Base-by-base conservation (phyloP, 257 asterid species). In the Salvia hispanica region DNA sequence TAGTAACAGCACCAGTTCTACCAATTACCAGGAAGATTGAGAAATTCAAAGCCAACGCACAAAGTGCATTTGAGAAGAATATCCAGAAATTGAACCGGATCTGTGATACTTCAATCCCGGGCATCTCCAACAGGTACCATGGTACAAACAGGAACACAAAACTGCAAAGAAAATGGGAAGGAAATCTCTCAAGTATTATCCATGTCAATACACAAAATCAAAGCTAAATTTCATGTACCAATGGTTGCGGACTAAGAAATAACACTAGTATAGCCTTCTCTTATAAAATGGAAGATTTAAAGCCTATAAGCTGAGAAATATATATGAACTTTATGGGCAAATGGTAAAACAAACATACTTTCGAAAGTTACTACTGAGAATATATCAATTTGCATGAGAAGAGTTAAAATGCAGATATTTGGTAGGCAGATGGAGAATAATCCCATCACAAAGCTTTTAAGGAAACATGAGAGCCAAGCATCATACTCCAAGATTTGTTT, bases 1-100 rank as follows among this genome's bases (percentile, higher is more conserved):
- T 79, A 28, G 99, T 95, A 72, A 95, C 98, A 36, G 99, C 99
- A 65, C 99, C 88, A 16, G 99, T 95, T 91, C 99, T 87, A 79
- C 98, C 99, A 58, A 91, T 87, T 33, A 86, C 99, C 70, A 89
- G 79, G 79, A 95, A 91, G 74, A 95, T 91, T 63, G 98, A 91
- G 84, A 95, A 87, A 81, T 95, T 95, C 85, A 95, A 85, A 70
- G 95, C 92, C 80, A 95, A 74, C 10, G 99, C 99, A 78, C 92
- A 83, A 36, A 95, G 84, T 36, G 99, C 99, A 77, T 95, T 95
- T 16, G 98, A 95, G 90, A 95, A 87, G 85, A 95, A 95, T 79
- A 95, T 91, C 98, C 96, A 89, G 45, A 81, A 74, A 70, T 91
- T 94, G 80, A 94, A 91, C 67, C 85, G 88, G 71, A 91, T 83